These are phyloP conservation scores for Colletotrichum sp. DNA, from an alignment of 2,329 filamentous ascomycete species.

Conservation along the genomic window DNA sequence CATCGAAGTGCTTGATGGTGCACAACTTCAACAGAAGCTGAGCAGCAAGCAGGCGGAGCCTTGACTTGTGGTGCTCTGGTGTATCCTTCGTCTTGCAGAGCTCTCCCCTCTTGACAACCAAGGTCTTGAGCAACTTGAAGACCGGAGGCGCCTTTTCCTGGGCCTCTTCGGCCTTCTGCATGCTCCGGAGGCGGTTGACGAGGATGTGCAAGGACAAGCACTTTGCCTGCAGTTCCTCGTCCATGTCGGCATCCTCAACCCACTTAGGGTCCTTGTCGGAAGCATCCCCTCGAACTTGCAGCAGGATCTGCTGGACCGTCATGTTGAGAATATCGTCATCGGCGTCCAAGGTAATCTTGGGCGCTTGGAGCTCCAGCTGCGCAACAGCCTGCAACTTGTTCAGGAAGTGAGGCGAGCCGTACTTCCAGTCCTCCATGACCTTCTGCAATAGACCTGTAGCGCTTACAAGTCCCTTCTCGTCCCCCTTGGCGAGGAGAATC, in stretches of 20 bases:
- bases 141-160: conserved; percentile 70
- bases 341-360: conserved; percentile 74
- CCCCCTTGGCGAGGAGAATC: conserved; percentile 78
- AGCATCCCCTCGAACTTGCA: conserved; percentile 70
- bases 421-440: conserved; percentile 75
- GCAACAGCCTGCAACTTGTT: conserved; percentile 74
- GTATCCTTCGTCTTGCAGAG: conserved; percentile 78
- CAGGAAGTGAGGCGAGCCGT: conserved; percentile 76
- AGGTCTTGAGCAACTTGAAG: conserved; percentile 78
- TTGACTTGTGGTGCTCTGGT: conserved; percentile 77
- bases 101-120: conserved; percentile 80
- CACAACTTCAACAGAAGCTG: conserved; percentile 86
- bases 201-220: conserved; percentile 83
- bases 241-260: conserved; percentile 70
- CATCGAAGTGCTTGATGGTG: conserved; percentile 76
- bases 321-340: conserved; percentile 82
- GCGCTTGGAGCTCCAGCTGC: conserved; percentile 78
- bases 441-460: conserved; percentile 83
- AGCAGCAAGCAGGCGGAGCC: conserved; percentile 82
- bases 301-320: conserved; percentile 75
- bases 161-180: conserved; percentile 54
- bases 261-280: conserved; percentile 65
- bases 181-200: conserved; percentile 80
- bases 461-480: conserved; percentile 80
- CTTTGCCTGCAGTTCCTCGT: conserved; percentile 85